Evolutionary conservation across 495 filamentous ascomycete genomes (phyloP), one percentile per base, ranked within the genome.

Genomic region (Rhypophila decipiens): DNA sequence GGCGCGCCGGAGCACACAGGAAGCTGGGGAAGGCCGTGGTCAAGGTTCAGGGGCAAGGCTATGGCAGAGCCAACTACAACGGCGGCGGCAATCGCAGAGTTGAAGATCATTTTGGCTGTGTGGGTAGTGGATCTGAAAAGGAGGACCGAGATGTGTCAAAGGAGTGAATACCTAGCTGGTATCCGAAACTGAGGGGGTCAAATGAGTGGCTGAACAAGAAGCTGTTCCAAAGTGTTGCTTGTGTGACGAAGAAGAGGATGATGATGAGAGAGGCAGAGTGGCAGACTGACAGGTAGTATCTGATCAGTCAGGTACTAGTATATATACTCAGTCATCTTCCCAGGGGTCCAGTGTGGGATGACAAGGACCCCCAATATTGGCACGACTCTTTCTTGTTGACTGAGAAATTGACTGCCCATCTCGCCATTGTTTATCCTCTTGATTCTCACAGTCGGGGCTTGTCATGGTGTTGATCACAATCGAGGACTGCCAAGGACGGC

Each of bases 71-170:
- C 45, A n/a, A 31, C 43, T 10, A 41, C 22, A 33, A 44, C 33
- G 27, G 13, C 7, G 21, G 41, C 47, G 19, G 41, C 42, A 24
- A 44, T 29, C 21, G 47, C 41, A 21, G 47, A 40, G 36, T 15
- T 47, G 45, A 47, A 47, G 45, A 47, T 47, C 45, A 47, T 47
- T 22, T 13, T 42, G 39, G 17, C 37, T 39, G 37, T 39, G 17
- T 39, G 37, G 37, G 20, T 18, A 18, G 17, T 13, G 4, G 37
- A 18, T 39, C 37, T 39, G 37, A 31, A 31, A 31, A 31, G 13
- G 27, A 31, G 27, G 7, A 13, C 7, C 27, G 27, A 13, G 27
- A 7, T 31, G 27, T 17, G 19, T 15, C 20, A 18, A 39, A 39
- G n/a, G 37, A 39, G 9, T 3, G 37, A 39, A 13, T 39, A 31